Percentiles rank a stretch among this genome's conserved stretches.
phyloP scores from a whole-genome alignment of 768 basidiomycete genomes.

The Dioszegia crocea region DNA sequence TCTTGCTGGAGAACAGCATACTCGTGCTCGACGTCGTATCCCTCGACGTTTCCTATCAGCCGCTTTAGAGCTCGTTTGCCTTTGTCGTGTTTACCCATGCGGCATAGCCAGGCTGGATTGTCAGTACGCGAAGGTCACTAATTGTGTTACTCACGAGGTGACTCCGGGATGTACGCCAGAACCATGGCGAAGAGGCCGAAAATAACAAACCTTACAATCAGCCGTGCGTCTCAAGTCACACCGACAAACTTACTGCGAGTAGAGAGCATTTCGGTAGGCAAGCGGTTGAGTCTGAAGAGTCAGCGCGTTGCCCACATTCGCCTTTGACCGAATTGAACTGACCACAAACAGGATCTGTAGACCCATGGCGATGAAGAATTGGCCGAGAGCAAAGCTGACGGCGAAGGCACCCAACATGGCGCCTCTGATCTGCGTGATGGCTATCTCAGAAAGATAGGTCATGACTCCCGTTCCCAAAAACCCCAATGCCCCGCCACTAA shows the following conservation, averaged over 20 bases:
- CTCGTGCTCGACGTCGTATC: conserved; percentile 25
- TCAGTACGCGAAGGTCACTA: no score
- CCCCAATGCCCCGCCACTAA: conserved; percentile 2
- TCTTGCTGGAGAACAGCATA: conserved; percentile 17
- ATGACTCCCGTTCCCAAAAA: conserved; percentile 2
- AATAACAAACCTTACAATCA: conserved; percentile 15
- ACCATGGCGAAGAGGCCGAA: conserved; percentile 14
- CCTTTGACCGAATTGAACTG: conserved; percentile 4
- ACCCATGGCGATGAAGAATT: conserved; percentile 11
- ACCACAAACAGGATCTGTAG: conserved; percentile 6
- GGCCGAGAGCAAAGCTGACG: conserved; percentile 11
- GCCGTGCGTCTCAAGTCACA: not conserved
- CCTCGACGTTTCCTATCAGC: conserved; percentile 17
- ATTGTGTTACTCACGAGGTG: conserved; percentile 6
- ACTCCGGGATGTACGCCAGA: conserved; percentile 15
- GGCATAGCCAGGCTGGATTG: conserved; percentile 3
- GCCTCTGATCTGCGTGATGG: conserved; percentile 13
- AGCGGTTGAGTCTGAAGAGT: not conserved
- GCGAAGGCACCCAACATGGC: conserved; percentile 14
- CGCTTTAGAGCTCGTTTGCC: conserved; percentile 8
- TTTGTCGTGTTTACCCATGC: conserved; percentile 17
- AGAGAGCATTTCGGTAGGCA: not conserved
- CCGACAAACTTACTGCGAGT: conserved; percentile 7
- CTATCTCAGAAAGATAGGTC: conserved; percentile 20
- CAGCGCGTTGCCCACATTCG: no score